Conservation (phyloP, 129 eudicot species). For the Escallonia rubra region DNA sequence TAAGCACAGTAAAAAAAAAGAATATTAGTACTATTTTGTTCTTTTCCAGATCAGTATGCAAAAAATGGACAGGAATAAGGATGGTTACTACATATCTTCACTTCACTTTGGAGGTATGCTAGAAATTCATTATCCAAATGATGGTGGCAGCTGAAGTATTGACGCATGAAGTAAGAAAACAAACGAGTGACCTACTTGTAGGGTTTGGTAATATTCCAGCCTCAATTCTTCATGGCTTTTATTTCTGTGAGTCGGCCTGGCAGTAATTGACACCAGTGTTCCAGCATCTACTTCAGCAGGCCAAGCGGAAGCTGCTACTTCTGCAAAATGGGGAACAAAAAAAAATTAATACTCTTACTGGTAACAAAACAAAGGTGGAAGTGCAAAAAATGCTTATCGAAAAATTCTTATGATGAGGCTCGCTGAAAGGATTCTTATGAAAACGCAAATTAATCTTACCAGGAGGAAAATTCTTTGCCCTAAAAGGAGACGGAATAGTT, state of each 20-base stretch:
- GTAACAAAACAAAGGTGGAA: background rate
- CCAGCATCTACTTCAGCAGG: conserved; percentile 16
- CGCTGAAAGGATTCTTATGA: background rate
- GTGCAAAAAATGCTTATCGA: background rate
- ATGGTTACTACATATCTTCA: too few species aligned
- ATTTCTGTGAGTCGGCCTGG: conserved; percentile 27
- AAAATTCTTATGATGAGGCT: background rate
- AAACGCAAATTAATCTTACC: background rate
- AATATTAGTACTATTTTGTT: too few species aligned
- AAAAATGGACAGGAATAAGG: too few species aligned
- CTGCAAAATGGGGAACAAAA: background rate
- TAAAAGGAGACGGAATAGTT: background rate
- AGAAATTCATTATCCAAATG: conserved; percentile 49
- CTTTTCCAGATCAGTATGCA: too few species aligned
- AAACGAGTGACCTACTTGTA: conserved; percentile 19
- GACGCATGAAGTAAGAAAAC: background rate
- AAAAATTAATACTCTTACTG: background rate
- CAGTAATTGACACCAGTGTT: conserved; percentile 28
- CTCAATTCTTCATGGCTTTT: conserved; percentile 53
- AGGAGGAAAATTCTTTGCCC: background rate
- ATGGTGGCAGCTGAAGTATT: conserved; percentile 2
- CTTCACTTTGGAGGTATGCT: conserved; percentile 35
- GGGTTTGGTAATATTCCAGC: conserved; percentile 31
- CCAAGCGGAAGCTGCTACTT: conserved; percentile 7
- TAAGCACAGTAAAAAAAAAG: too few species aligned